These are phyloP conservation scores for Penicillium sp. DNA, from an alignment of 2,329 filamentous ascomycete species.

Conservation along the genomic window DNA sequence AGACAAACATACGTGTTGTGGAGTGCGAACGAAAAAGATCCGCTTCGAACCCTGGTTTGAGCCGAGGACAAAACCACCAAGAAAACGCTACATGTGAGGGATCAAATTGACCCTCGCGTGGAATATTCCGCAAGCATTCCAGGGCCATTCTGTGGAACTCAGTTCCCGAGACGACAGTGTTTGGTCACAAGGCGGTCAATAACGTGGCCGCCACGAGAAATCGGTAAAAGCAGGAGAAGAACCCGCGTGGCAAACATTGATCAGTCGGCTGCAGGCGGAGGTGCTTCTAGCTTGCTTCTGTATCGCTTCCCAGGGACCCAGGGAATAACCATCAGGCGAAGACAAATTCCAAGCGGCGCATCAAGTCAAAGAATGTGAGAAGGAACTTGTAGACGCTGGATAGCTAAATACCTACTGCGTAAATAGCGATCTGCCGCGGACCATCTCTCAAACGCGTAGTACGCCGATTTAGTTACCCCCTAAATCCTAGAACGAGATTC, in stretches of 20 bases:
- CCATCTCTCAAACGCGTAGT: background rate
- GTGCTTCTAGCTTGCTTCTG: background rate
- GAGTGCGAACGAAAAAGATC: background rate
- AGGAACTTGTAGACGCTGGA: background rate
- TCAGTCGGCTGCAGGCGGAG: constrained; percentile 1
- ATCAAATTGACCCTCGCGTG: background rate
- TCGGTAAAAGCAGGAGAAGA: constrained; percentile 10
- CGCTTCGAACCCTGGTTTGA: background rate
- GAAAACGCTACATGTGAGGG: background rate
- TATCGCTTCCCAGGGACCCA: background rate
- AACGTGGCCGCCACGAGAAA: constrained; percentile 37
- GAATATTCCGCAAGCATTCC: constrained; percentile 22
- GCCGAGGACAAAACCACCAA: background rate
- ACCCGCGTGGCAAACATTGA: constrained; percentile 14
- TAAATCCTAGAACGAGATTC: background rate
- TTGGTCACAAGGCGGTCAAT: constrained; percentile 17
- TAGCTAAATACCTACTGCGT: background rate
- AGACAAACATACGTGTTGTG: constrained; percentile 4
- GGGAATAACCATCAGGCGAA: background rate
- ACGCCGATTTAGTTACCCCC: background rate
- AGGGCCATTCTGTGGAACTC: constrained; percentile 17
- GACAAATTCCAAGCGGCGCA: background rate
- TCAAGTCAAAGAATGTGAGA: background rate
- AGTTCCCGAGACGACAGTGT: constrained; percentile 6
- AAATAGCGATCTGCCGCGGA: background rate